Percentiles rank a stretch among this genome's conserved stretches.
Evolutionary conservation across 2,329 filamentous ascomycete genomes (phyloP).

Genomic region (Tolypocladium ovalisporum): DNA sequence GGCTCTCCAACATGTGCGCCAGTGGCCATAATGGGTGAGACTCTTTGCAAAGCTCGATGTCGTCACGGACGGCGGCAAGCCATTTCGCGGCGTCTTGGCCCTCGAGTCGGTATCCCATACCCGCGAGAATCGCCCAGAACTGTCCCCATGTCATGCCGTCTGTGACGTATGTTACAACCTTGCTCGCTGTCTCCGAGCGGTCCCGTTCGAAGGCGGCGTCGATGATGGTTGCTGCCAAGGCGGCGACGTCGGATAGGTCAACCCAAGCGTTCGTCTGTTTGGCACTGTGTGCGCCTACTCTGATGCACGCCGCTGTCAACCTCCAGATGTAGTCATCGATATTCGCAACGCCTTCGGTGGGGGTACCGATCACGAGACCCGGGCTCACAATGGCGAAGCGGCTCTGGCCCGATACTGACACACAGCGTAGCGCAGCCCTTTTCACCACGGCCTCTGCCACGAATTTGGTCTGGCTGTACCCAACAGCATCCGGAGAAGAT

Average conservation of each 20-base stretch:
- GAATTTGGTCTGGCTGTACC: slow-evolving; percentile 13
- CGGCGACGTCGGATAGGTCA: slow-evolving; percentile 4
- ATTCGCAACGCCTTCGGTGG: slow-evolving; percentile 10
- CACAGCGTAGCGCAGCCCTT: slow-evolving; percentile 6
- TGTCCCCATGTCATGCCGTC: slow-evolving; percentile 2
- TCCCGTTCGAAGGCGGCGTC: background rate
- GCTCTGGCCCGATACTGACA: background rate
- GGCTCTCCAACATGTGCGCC: slow-evolving; percentile 2
- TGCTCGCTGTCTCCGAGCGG: background rate
- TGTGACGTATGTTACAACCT: background rate
- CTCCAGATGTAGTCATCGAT: slow-evolving; percentile 11
- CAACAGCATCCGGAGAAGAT: slow-evolving; percentile 1
- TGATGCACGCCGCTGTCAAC: slow-evolving; percentile 5
- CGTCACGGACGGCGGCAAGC: background rate
- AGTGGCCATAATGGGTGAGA: slow-evolving; percentile 4
- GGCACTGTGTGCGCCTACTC: slow-evolving; percentile 5
- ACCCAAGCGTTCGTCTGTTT: slow-evolving; percentile 1
- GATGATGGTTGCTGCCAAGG: slow-evolving; percentile 4
- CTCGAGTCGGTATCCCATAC: background rate
- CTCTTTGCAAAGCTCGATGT: slow-evolving; percentile 2
- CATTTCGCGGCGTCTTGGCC: background rate
- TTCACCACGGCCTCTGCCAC: slow-evolving; percentile 10
- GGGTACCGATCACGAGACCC: slow-evolving; percentile 10
- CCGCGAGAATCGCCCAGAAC: slow-evolving; percentile 1
- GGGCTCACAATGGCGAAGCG: slow-evolving; percentile 1